Percentiles rank a stretch among this genome's conserved stretches.
These are phyloP conservation scores for Lactifluus subvellereus DNA, from an alignment of 768 basidiomycete species.

Conservation along the genomic window DNA sequence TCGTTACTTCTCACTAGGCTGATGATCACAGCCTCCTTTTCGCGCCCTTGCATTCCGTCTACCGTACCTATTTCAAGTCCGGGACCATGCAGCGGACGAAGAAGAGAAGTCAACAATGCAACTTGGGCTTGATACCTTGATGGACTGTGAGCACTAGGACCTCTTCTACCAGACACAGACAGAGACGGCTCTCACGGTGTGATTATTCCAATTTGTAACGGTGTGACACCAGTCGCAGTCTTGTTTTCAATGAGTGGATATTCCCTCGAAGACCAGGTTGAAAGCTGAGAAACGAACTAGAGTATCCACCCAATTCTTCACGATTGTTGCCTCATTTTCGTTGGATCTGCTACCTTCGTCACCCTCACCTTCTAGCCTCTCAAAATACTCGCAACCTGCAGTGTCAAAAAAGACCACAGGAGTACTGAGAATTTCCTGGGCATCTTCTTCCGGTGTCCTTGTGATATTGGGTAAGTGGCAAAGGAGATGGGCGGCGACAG, in stretches of 20 bases:
- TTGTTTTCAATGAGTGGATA: constrained; percentile 27
- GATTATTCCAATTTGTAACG: constrained; percentile 78
- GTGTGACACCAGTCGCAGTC: constrained; percentile 55
- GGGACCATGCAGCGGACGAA: constrained; percentile 63
- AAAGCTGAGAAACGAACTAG: constrained; percentile 45
- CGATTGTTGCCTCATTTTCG: constrained; percentile 89
- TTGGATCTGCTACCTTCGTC: constrained; percentile 91
- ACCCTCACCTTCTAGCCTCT: constrained; percentile 67
- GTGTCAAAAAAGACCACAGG: constrained; percentile 95
- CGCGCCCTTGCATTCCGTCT: constrained; percentile 96
- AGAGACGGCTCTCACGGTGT: constrained; percentile 50
- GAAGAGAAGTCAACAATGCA: constrained; percentile 66
- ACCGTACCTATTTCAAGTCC: constrained; percentile 88
- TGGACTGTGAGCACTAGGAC: background rate
- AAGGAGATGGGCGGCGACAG: constrained; percentile 71
- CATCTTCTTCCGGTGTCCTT: constrained; percentile 54
- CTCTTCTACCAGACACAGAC: background rate
- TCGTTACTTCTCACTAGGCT: constrained; percentile 91
- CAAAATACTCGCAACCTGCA: constrained; percentile 89
- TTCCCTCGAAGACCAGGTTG: background rate
- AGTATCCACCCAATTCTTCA: constrained; percentile 74
- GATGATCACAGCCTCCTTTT: constrained; percentile 91
- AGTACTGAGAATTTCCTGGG: constrained; percentile 63
- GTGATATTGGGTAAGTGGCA: constrained; percentile 55
- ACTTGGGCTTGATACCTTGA: constrained; percentile 91